Evolutionary conservation across 2,329 filamentous ascomycete genomes (phyloP).

Genomic region (Venturia asperata): DNA sequence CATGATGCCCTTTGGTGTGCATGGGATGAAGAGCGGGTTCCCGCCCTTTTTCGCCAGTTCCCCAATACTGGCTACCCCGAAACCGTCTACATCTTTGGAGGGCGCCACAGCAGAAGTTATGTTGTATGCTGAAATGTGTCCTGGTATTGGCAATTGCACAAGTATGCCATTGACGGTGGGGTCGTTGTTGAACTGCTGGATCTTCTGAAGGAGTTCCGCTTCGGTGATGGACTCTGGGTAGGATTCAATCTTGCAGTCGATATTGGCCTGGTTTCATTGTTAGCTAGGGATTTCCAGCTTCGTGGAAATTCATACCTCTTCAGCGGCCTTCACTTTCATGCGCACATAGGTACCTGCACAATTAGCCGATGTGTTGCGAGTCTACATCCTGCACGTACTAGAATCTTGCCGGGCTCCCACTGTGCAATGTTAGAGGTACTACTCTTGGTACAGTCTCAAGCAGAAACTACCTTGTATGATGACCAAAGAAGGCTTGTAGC

Average conservation of each 20-base stretch:
- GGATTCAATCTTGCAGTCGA: constrained; percentile 78
- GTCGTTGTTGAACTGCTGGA: constrained; percentile 80
- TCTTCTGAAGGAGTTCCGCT: constrained; percentile 75
- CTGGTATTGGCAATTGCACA: constrained; percentile 85
- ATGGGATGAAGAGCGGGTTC: constrained; percentile 80
- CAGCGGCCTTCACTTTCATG: constrained; percentile 97
- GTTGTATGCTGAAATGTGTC: constrained; percentile 80
- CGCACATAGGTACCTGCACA: constrained; percentile 84
- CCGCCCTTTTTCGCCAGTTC: constrained; percentile 95
- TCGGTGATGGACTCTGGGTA: constrained; percentile 76
- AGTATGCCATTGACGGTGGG: constrained; percentile 81
- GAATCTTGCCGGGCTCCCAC: constrained; percentile 92
- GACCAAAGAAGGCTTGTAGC: constrained; percentile 82
- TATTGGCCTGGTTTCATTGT: constrained; percentile 62
- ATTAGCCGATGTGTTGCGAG: constrained; percentile 15
- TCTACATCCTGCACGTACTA: constrained; percentile 49
- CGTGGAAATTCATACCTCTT: constrained; percentile 55
- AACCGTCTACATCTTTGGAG: constrained; percentile 97
- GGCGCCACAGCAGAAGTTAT: constrained; percentile 86
- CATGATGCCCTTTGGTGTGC: constrained; percentile 97
- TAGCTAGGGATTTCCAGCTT: constrained; percentile 1
- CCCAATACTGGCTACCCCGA: constrained; percentile 88
- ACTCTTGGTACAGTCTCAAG: constrained; percentile 8
- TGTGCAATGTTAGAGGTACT: constrained; percentile 31
- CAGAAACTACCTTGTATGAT: constrained; percentile 79